These are phyloP conservation scores for Sonneratia caseolaris DNA, from an alignment of 345 rosid species.

Conservation along the genomic window DNA sequence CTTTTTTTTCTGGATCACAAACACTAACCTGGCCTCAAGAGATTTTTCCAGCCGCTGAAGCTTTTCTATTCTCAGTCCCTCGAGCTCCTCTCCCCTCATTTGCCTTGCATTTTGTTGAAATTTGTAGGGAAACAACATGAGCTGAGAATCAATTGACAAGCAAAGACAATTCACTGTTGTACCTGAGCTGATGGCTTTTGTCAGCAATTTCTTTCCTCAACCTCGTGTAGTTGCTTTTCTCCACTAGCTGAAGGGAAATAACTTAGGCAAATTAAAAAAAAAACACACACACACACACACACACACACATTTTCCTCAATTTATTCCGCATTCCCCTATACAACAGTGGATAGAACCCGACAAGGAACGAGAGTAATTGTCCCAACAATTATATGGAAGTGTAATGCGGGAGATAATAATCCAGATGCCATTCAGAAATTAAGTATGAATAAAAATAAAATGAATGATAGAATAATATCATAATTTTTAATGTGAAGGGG, in stretches of 20 bases:
- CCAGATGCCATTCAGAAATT: too few species aligned
- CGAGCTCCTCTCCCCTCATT: conserved; percentile 92
- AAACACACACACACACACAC: too few species aligned
- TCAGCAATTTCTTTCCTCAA: conserved; percentile 63
- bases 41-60: conserved; percentile 67
- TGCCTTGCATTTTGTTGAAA: conserved; percentile 28
- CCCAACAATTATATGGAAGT: too few species aligned
- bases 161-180: background rate
- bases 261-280: background rate
- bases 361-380: too few species aligned
- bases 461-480: too few species aligned
- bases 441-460: too few species aligned
- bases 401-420: too few species aligned
- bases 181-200: conserved; percentile 67
- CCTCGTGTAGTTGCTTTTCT: conserved; percentile 40
- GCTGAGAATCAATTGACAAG: background rate
- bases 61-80: conserved; percentile 61
- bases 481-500: too few species aligned
- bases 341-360: too few species aligned
- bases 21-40: conserved; percentile 62
- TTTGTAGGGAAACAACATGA: background rate
- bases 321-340: too few species aligned
- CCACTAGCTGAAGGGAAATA: conserved; percentile 42
- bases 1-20: conserved; percentile 67
- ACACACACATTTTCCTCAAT: too few species aligned